phyloP scores from a whole-genome alignment of 1,284 basidiomycete genomes.

The Tilletiopsis washingtonensis region DNA sequence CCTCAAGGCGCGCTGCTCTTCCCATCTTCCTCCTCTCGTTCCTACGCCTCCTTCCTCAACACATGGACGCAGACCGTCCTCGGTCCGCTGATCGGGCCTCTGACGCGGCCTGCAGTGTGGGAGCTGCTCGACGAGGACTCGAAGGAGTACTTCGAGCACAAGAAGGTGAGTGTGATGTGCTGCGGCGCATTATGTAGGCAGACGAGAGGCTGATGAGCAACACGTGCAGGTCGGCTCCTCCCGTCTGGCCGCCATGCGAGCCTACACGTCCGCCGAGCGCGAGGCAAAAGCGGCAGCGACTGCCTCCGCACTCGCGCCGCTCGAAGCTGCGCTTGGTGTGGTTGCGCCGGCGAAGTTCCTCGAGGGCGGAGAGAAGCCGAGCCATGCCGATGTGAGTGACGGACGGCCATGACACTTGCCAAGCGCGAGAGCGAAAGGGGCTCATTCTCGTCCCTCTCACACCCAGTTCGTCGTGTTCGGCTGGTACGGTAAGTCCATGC shows the following conservation, averaged over 20 bases:
- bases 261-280: slow-evolving; percentile 8
- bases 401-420: too few species aligned
- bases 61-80: slow-evolving; percentile 20
- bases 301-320: not conserved
- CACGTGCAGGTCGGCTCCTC: slow-evolving; percentile 20
- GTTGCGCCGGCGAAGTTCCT: slow-evolving; percentile 11
- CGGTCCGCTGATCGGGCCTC: slow-evolving; percentile 15
- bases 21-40: slow-evolving; percentile 16
- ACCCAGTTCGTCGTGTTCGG: slow-evolving; percentile 31
- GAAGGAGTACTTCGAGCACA: slow-evolving; percentile 22
- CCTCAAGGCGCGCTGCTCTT: slow-evolving; percentile 17
- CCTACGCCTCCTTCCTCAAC: slow-evolving; percentile 24
- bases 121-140: slow-evolving; percentile 23
- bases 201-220: too few species aligned
- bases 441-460: too few species aligned
- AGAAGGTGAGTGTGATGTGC: too few species aligned
- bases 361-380: slow-evolving; percentile 22
- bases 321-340: slow-evolving; percentile 3
- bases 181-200: too few species aligned
- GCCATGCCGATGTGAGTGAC: too few species aligned
- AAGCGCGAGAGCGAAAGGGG: too few species aligned
- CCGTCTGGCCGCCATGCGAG: slow-evolving; percentile 14
- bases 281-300: slow-evolving; percentile 10
- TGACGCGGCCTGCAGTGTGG: slow-evolving; percentile 16
- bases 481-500: slow-evolving; percentile 23